Conservation (phyloP, 192 early-diverging fungal genomes). For the Linnemannia elongata region DNA sequence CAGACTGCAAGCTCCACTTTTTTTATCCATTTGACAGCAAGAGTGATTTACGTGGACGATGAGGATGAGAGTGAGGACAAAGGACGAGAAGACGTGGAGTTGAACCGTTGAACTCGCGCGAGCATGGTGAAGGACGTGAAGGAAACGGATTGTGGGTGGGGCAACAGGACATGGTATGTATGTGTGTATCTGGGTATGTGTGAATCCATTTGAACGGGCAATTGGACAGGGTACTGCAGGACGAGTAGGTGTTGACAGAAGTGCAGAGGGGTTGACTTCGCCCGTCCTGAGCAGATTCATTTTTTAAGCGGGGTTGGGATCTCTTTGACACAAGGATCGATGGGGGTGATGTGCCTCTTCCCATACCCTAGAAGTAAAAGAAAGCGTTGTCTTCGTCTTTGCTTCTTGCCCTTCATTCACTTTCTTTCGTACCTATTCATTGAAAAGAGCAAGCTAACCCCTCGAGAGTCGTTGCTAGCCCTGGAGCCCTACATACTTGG, state of each 20-base stretch:
- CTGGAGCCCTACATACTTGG: background rate
- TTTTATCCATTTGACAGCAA: background rate
- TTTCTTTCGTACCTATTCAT: too few relatives aligned
- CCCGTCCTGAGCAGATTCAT: background rate
- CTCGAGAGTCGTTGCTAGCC: too few relatives aligned
- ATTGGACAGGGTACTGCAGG: background rate
- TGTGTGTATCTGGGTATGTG: constrained; percentile 4
- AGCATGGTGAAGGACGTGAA: background rate
- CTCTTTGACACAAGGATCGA: background rate
- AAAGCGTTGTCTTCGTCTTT: too few relatives aligned
- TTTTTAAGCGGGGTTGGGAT: background rate
- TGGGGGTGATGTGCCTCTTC: background rate
- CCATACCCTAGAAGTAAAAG: background rate
- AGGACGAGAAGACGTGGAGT: background rate
- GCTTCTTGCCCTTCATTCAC: too few relatives aligned
- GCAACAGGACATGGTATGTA: constrained; percentile 12
- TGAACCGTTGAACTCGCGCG: background rate
- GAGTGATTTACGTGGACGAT: background rate
- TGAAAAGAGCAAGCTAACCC: too few relatives aligned
- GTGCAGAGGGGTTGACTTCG: constrained; percentile 7
- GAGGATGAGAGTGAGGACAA: background rate
- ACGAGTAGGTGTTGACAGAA: background rate
- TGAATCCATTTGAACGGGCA: constrained; percentile 18
- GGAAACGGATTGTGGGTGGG: constrained; percentile 9
- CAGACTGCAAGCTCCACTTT: background rate